phyloP scores from a whole-genome alignment of 768 basidiomycete species.

The Leccinum broughii region DNA sequence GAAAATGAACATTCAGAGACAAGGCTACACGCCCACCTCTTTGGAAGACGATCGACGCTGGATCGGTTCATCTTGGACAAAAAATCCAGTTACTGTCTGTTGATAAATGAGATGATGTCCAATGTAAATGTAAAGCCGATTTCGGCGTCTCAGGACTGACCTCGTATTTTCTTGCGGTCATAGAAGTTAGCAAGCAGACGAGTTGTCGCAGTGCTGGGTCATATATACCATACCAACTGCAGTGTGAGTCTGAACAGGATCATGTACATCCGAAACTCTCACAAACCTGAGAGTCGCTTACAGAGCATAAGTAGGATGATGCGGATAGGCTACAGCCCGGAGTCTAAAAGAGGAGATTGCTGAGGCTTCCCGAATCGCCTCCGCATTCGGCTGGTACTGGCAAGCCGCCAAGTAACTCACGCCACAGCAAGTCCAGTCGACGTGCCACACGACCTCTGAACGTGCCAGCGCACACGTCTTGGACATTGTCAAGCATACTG shows the following conservation, averaged over 20 bases:
- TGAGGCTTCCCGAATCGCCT: too few relatives aligned
- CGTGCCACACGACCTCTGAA: neutral
- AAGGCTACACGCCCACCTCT: neutral
- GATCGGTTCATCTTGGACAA: constrained; percentile 11
- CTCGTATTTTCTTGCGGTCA: constrained; percentile 1
- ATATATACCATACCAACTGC: neutral
- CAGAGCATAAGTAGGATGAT: neutral
- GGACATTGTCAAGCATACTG: neutral
- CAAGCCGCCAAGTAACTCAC: too few relatives aligned
- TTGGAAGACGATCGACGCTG: neutral
- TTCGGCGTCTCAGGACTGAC: neutral
- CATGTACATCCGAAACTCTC: neutral
- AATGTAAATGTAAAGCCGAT: neutral
- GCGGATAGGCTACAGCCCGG: too few relatives aligned
- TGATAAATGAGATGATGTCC: neutral
- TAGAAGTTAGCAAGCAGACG: neutral
- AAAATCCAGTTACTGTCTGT: constrained; percentile 6
- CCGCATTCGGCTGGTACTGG: too few relatives aligned
- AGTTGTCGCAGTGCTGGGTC: neutral
- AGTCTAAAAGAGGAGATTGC: too few relatives aligned
- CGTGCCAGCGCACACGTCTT: neutral
- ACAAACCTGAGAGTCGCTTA: neutral
- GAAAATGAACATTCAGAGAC: neutral
- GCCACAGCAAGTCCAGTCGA: too few relatives aligned
- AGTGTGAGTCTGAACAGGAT: neutral